Evolutionary conservation across 352 stramenopile species (phyloP).

Genomic region (Globisporangium lucens): DNA sequence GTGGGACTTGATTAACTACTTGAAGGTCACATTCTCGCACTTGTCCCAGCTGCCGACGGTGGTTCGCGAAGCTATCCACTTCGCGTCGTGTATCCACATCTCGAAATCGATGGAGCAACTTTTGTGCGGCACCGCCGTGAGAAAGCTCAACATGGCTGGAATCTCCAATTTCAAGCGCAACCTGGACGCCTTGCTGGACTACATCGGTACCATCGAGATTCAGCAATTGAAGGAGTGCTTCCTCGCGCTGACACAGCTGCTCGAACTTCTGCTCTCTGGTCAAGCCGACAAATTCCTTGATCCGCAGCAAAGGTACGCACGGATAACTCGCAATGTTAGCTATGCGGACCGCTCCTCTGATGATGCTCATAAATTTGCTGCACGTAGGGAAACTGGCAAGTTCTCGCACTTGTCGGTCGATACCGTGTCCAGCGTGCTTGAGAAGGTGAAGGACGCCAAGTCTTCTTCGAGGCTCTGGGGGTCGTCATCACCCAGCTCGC

Average conservation of each 20-base stretch:
- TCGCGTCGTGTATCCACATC: constrained; percentile 77
- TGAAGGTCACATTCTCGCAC: constrained; percentile 77
- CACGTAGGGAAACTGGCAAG: constrained; percentile 47
- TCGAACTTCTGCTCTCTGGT: constrained; percentile 67
- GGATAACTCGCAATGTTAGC: background rate
- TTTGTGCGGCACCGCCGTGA: constrained; percentile 50
- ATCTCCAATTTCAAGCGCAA: constrained; percentile 80
- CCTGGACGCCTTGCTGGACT: constrained; percentile 64
- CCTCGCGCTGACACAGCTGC: constrained; percentile 52
- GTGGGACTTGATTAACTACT: constrained; percentile 84
- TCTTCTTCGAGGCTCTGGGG: constrained; percentile 47
- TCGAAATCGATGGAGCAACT: constrained; percentile 74
- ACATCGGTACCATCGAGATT: constrained; percentile 54
- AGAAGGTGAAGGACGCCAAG: constrained; percentile 76
- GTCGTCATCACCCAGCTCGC: constrained; percentile 29
- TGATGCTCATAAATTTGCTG: background rate
- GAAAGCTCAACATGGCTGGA: constrained; percentile 67
- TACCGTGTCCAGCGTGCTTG: constrained; percentile 55
- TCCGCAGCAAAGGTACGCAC: constrained; percentile 50
- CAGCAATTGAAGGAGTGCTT: constrained; percentile 68
- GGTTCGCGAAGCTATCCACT: constrained; percentile 68
- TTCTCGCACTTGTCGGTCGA: constrained; percentile 67
- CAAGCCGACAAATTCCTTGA: constrained; percentile 58
- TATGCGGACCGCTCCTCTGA: background rate
- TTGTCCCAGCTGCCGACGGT: constrained; percentile 47